Conservation (phyloP, 73 alveolate genomes). For the Paraurostyla sp. region DNA sequence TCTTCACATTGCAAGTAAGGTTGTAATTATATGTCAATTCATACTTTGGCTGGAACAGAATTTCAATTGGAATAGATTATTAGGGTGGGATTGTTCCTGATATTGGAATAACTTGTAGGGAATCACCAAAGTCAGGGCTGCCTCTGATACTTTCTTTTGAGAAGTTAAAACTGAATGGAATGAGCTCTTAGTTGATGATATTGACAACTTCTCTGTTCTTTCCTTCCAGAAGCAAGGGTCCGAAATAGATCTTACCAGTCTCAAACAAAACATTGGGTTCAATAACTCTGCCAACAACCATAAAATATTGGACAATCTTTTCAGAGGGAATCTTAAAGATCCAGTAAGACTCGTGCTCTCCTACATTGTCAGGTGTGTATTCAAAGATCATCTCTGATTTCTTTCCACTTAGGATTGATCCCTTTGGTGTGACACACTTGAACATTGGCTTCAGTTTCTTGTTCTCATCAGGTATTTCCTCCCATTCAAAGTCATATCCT, state of each 20-base stretch:
- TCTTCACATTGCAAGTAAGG: conserved; percentile 96
- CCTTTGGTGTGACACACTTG: conserved; percentile 97
- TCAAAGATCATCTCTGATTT: conserved; percentile 99
- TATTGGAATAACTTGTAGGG: conserved; percentile 95
- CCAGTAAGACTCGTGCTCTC: conserved; percentile 99
- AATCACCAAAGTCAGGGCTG: conserved; percentile 95
- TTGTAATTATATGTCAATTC: conserved; percentile 98
- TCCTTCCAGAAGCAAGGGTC: conserved; percentile 99
- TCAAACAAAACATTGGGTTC: conserved; percentile 99
- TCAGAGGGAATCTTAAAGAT: conserved; percentile 97
- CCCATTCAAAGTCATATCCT: conserved; percentile 99
- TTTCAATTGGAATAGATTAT: conserved; percentile 92
- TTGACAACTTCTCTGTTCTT: conserved; percentile 97
- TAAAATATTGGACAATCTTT: conserved; percentile 96
- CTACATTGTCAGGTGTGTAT: conserved; percentile 98
- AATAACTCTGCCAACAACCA: conserved; percentile 97
- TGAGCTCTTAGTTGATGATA: conserved; percentile 96
- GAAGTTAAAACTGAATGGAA: conserved; percentile 98
- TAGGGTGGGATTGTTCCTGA: conserved; percentile 97
- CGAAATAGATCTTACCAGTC: conserved; percentile 98
- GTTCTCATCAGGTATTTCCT: conserved; percentile 85
- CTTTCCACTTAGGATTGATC: conserved; percentile 98
- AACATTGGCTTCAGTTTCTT: conserved; percentile 84
- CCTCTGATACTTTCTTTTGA: conserved; percentile 92
- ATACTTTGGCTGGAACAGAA: conserved; percentile 96